These are phyloP conservation scores for Phyllosticta citrichinensis DNA, from an alignment of 2,329 filamentous ascomycete genomes.

Conservation along the genomic window DNA sequence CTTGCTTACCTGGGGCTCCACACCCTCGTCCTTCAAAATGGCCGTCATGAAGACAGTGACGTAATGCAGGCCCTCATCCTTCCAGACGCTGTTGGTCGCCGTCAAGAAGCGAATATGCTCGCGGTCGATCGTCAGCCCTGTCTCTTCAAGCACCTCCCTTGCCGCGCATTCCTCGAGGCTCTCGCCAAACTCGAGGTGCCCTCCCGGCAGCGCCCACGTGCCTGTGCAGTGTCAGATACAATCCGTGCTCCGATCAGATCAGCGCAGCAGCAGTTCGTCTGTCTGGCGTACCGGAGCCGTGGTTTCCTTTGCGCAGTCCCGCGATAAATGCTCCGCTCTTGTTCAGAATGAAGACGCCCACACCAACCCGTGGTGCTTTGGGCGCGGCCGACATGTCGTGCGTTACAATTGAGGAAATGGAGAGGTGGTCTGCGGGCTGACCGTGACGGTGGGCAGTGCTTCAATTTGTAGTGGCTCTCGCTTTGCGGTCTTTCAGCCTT, in stretches of 20 bases:
- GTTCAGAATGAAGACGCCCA: slow-evolving; percentile 5
- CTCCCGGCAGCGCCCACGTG: slow-evolving; percentile 57
- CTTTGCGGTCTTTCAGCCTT: too few species aligned
- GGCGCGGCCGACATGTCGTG: not conserved
- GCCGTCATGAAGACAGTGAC: slow-evolving; percentile 60
- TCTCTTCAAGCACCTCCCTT: slow-evolving; percentile 56
- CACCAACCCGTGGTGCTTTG: not conserved
- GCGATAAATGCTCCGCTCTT: not conserved
- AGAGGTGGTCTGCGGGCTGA: too few species aligned
- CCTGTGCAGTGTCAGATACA: slow-evolving; percentile 20
- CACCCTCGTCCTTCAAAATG: slow-evolving; percentile 36
- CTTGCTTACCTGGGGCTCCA: slow-evolving; percentile 43
- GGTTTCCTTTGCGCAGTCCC: slow-evolving; percentile 4
- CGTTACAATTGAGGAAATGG: not conserved
- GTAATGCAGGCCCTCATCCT: slow-evolving; percentile 55
- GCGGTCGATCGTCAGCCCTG: not conserved
- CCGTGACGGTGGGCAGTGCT: too few species aligned
- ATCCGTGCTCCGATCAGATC: too few species aligned
- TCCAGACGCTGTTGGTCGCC: slow-evolving; percentile 59
- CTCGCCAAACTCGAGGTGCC: slow-evolving; percentile 60
- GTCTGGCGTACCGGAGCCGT: slow-evolving; percentile 1
- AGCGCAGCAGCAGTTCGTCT: too few species aligned
- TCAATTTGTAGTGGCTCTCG: too few species aligned
- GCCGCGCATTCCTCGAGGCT: slow-evolving; percentile 47
- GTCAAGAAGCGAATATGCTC: slow-evolving; percentile 42